Percentiles rank a stretch among this genome's conserved stretches.
These are phyloP conservation scores for Toxicodendron radicans DNA, from an alignment of 345 rosid genomes.

Conservation along the genomic window DNA sequence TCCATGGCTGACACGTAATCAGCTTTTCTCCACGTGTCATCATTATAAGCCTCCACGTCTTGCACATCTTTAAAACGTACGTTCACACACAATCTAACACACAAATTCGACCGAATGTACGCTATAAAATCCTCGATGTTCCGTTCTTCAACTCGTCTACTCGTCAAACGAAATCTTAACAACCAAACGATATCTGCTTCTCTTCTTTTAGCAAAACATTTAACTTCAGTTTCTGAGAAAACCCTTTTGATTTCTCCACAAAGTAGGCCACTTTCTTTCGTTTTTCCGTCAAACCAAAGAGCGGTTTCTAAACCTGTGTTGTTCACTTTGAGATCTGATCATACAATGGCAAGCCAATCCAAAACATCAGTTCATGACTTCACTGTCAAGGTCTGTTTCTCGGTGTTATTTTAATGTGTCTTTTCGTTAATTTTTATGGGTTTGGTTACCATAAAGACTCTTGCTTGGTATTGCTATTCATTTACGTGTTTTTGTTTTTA, in stretches of 20 bases:
- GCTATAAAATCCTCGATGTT: constrained; percentile 27
- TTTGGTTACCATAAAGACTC: not conserved
- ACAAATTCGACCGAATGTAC: too few relatives aligned
- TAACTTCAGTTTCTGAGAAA: constrained; percentile 21
- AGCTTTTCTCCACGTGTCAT: not conserved
- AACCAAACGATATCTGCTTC: constrained; percentile 22
- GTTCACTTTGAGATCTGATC: constrained; percentile 39
- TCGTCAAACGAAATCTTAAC: constrained; percentile 9
- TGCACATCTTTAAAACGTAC: not conserved
- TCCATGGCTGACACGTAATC: not conserved
- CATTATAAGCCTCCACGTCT: not conserved
- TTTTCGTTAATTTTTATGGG: not conserved
- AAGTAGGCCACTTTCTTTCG: constrained; percentile 25
- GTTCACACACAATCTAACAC: not conserved
- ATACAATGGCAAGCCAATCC: constrained; percentile 66
- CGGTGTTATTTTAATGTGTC: not conserved
- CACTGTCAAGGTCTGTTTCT: constrained; percentile 70
- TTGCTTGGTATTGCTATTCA: not conserved
- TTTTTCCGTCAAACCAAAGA: constrained; percentile 24
- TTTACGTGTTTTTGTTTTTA: not conserved
- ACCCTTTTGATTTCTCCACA: constrained; percentile 23
- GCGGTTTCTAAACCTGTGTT: constrained; percentile 21
- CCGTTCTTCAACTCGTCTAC: constrained; percentile 21
- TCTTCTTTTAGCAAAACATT: constrained; percentile 16
- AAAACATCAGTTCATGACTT: constrained; percentile 63